Evolutionary conservation across 768 basidiomycete species (phyloP).

Genomic region (Termitomyces sp.): DNA sequence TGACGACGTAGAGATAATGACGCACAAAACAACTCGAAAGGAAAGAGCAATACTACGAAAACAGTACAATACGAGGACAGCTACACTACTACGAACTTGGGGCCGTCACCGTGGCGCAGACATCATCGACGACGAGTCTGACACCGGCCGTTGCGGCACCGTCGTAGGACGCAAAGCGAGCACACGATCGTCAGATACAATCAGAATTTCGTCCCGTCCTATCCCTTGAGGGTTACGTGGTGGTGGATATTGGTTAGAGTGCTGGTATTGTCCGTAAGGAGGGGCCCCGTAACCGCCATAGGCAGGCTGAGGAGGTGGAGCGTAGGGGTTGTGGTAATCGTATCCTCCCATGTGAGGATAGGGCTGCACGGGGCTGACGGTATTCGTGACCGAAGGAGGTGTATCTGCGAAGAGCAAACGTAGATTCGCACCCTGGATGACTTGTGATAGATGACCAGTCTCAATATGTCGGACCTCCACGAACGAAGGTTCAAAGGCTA

Average conservation of each 20-base stretch:
- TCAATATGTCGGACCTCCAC: slow-evolving; percentile 97
- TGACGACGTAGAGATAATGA: not conserved
- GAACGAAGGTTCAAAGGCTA: slow-evolving; percentile 95
- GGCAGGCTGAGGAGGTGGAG: slow-evolving; percentile 16
- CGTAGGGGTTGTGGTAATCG: slow-evolving; percentile 31
- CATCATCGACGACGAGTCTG: slow-evolving; percentile 42
- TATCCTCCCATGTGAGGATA: slow-evolving; percentile 18
- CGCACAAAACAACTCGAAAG: not conserved
- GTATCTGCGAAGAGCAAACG: slow-evolving; percentile 92
- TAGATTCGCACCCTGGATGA: slow-evolving; percentile 91
- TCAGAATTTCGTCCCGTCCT: slow-evolving; percentile 80
- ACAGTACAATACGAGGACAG: slow-evolving; percentile 2
- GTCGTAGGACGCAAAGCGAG: slow-evolving; percentile 59
- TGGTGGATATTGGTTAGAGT: slow-evolving; percentile 37
- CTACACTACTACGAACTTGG: too few relatives aligned
- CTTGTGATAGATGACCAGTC: slow-evolving; percentile 86
- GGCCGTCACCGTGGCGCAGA: slow-evolving; percentile 34
- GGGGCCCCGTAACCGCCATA: slow-evolving; percentile 32
- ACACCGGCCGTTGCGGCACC: slow-evolving; percentile 33
- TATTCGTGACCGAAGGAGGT: slow-evolving; percentile 78
- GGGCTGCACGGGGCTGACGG: slow-evolving; percentile 36
- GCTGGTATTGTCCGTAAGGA: slow-evolving; percentile 24
- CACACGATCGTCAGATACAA: slow-evolving; percentile 87
- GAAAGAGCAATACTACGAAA: slow-evolving; percentile 10
- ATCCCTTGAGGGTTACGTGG: slow-evolving; percentile 44